Evolutionary conservation across 108 stramenopile species (phyloP).

Genomic region (Cyclotella cryptica): DNA sequence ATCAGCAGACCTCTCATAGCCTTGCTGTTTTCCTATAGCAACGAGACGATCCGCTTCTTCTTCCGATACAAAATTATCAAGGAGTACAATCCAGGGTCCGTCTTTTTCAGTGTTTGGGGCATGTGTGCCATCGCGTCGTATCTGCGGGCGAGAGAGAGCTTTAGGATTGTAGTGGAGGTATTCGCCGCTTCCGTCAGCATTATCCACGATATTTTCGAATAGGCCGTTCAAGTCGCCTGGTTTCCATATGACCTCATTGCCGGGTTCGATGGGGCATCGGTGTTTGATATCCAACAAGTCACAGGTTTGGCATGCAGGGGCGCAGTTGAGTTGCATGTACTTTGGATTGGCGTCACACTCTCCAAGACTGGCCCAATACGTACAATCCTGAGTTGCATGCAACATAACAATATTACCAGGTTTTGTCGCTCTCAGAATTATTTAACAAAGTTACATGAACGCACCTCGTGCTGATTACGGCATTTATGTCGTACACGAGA

Average conservation of each 20-base stretch:
- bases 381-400: conserved; percentile 26
- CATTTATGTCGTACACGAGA: conserved; percentile 27
- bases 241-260: conserved; percentile 59
- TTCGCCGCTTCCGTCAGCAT: conserved; percentile 71
- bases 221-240: conserved; percentile 76
- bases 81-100: conserved; percentile 81
- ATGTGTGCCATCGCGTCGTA: conserved; percentile 37
- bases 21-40: conserved; percentile 59
- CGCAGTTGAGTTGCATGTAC: conserved; percentile 57
- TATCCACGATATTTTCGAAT: conserved; percentile 69
- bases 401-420: conserved; percentile 12
- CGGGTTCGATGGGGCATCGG: conserved; percentile 48
- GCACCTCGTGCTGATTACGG: conserved; percentile 31
- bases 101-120: conserved; percentile 43
- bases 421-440: conserved; percentile 6
- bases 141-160: conserved; percentile 64
- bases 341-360: conserved; percentile 61
- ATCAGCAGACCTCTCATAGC: conserved; percentile 61
- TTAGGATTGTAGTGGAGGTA: conserved; percentile 60
- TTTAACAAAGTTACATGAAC: conserved; percentile 8
- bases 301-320: conserved; percentile 41
- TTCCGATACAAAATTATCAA: conserved; percentile 79
- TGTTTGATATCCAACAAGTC: conserved; percentile 52
- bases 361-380: conserved; percentile 55
- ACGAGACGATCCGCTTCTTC: conserved; percentile 70